Conservation (phyloP, 176 grass and related monocot species). For the Alopecurus myosuroides region DNA sequence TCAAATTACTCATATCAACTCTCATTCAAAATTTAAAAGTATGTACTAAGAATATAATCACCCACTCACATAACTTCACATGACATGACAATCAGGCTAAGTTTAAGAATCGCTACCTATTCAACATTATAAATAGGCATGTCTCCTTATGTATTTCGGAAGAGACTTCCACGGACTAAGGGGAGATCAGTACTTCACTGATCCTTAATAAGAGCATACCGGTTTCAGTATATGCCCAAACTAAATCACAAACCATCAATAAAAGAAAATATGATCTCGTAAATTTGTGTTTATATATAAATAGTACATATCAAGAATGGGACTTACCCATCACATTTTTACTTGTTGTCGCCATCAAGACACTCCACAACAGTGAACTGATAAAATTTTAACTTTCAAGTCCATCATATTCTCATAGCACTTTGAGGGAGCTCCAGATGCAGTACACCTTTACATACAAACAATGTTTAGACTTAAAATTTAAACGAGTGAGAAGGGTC, state of each 20-base stretch:
- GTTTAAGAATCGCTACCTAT: constrained; percentile 3
- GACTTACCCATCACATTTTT: constrained; percentile 96
- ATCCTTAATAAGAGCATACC: background rate
- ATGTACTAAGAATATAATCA: background rate
- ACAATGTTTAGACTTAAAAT: too few relatives aligned
- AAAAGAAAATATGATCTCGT: background rate
- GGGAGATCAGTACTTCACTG: background rate
- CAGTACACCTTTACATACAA: too few relatives aligned
- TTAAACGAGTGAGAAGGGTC: too few relatives aligned
- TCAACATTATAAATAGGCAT: constrained; percentile 7
- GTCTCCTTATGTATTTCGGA: background rate
- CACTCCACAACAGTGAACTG: constrained; percentile 89
- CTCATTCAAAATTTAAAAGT: background rate
- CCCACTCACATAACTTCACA: background rate
- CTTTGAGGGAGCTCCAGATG: constrained; percentile 85
- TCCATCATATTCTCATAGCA: constrained; percentile 99
- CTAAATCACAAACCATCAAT: background rate
- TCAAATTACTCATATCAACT: background rate
- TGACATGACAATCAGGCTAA: background rate
- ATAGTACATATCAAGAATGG: constrained; percentile 5
- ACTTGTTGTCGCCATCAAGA: constrained; percentile 99
- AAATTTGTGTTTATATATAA: constrained; percentile 12
- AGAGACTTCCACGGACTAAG: background rate
- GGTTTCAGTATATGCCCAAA: constrained; percentile 3
- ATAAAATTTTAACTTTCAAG: constrained; percentile 99